Evolutionary conservation across 2,329 filamentous ascomycete genomes (phyloP).

Genomic region (Pseudogymnoascus sp.): DNA sequence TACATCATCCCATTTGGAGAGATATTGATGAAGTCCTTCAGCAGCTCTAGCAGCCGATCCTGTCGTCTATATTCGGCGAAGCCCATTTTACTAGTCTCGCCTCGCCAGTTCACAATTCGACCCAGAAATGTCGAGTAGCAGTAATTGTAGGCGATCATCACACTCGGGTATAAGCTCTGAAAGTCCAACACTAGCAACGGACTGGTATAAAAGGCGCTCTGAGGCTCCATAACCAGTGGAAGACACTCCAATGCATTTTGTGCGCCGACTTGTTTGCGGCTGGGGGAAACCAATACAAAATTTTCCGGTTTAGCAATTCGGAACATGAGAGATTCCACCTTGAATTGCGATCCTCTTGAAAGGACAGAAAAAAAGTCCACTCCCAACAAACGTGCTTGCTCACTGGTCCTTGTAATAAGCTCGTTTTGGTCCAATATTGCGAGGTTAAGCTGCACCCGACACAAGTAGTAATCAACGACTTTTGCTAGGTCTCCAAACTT

Average conservation of each 20-base stretch:
- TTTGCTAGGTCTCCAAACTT: constrained; percentile 64
- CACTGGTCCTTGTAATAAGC: constrained; percentile 78
- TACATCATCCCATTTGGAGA: constrained; percentile 97
- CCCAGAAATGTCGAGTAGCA: constrained; percentile 97
- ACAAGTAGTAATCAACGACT: constrained; percentile 69
- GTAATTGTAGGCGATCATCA: constrained; percentile 99
- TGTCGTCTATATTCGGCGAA: constrained; percentile 81
- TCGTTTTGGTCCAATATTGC: constrained; percentile 89
- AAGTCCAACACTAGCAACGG: constrained; percentile 91
- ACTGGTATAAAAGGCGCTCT: constrained; percentile 87
- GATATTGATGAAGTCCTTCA: constrained; percentile 83
- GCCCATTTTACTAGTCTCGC: constrained; percentile 78
- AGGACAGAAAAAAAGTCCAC: constrained; percentile 98
- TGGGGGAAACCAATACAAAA: constrained; percentile 83
- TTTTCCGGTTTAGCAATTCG: constrained; percentile 96
- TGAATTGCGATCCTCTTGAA: constrained; percentile 91
- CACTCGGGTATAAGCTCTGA: constrained; percentile 89
- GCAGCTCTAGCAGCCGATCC: constrained; percentile 63
- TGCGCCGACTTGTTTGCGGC: constrained; percentile 80
- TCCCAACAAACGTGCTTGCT: constrained; percentile 86
- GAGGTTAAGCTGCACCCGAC: constrained; percentile 72
- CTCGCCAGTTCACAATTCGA: constrained; percentile 79
- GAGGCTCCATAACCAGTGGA: constrained; percentile 94
- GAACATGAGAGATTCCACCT: constrained; percentile 98
- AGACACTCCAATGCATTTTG: constrained; percentile 94